Base-by-base conservation (phyloP, 768 basidiomycete genomes). In the Kwoniella sp. region DNA sequence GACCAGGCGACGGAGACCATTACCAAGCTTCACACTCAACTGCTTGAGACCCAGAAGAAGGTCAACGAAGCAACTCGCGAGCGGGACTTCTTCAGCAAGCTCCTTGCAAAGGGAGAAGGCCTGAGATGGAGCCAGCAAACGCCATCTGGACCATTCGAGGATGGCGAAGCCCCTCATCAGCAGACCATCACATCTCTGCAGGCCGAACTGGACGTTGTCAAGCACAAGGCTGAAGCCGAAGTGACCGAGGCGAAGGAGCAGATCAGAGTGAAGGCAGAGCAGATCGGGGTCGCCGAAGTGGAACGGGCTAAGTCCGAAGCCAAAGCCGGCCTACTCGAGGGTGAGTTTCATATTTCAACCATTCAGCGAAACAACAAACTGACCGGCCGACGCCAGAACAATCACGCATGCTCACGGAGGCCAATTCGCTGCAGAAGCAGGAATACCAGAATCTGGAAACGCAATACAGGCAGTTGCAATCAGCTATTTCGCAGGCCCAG, bases 1-100 rank as follows among this genome's bases (percentile, higher is more conserved):
- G 80, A 81, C 29, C 89, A 95, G 74, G 93, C 93, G 0, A 87
- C 90, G 53, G 84, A 87, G 47, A 84, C 88, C 0, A 90, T 98
- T 62, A 80, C 84, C 53, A 81, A 84, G 31, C 78, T 96, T 15
- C 84, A 84, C 15, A 78, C 81, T 12, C 85, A 90, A 70, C 77
- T 74, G 5, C 33, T 95, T 11, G 88, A 92, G 57, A 77, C 79
- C 33, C 84, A 89, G 74, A 84, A 86, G 74, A 83, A 82, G 73
- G 79, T 84, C 38, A 83, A 88, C 34, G 84, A 88, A 63, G 84
- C 86, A 8, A 87, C 86, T 51, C 80, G 86, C 73, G 93, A 98
- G 74, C 78, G 89, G 5, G 95, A 95, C 61, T 82, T 88, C 38
- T 80, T 92, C 59, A 85, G 83, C 62, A 79, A 80, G 32, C 81